Percentiles rank a stretch among this genome's conserved stretches.
Conservation (phyloP, 1,284 basidiomycete species). For the Austroboletus niveus region DNA sequence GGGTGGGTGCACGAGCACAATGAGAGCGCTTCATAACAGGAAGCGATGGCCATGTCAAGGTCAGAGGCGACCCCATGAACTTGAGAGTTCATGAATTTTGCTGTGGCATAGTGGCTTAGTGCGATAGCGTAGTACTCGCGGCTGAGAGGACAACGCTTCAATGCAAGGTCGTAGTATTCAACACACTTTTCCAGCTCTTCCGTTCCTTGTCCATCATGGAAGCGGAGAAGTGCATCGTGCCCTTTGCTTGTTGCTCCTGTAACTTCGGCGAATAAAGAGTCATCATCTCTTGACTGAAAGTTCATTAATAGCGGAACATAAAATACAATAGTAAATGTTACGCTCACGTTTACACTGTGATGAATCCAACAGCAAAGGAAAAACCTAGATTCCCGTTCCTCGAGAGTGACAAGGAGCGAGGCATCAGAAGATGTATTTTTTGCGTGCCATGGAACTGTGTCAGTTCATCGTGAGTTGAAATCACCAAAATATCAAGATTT, state of each 20-base stretch:
- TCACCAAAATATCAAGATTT: too few species aligned
- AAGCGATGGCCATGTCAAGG: background rate
- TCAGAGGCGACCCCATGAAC: background rate
- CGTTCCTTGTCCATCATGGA: background rate
- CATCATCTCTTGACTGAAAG: background rate
- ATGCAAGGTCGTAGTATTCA: background rate
- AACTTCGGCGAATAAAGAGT: too few species aligned
- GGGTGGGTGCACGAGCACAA: background rate
- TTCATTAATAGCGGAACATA: background rate
- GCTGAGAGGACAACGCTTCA: background rate
- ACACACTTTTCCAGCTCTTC: background rate
- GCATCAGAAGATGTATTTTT: background rate
- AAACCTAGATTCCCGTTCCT: background rate
- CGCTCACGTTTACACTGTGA: background rate
- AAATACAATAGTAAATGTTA: too few species aligned
- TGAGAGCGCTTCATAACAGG: background rate
- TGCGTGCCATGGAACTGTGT: background rate
- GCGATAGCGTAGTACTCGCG: background rate
- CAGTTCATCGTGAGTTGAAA: background rate
- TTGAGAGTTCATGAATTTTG: background rate
- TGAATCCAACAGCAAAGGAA: too few species aligned
- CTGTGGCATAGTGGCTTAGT: background rate
- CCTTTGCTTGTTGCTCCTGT: background rate
- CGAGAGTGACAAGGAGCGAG: background rate
- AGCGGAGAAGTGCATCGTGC: background rate